A percentile compares a stretch with the other conserved stretches of the same genome.
These are phyloP conservation scores for Alternaria novae-zelandiae DNA, from an alignment of 2,329 filamentous ascomycete species.

Conservation along the genomic window DNA sequence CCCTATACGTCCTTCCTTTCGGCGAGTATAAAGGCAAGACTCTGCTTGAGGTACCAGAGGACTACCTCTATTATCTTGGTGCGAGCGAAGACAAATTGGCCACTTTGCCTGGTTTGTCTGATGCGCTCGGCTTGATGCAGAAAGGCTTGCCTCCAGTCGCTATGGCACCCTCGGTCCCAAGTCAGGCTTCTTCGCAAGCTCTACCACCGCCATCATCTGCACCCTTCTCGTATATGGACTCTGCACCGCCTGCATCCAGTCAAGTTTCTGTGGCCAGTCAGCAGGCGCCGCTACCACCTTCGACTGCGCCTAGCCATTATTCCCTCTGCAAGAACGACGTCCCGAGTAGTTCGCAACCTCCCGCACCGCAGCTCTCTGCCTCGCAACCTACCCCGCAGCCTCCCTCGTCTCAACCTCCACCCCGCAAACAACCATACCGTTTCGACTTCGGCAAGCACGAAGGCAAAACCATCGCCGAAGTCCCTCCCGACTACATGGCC, in stretches of 20 bases:
- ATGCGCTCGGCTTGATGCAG: background rate
- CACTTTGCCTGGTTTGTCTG: background rate
- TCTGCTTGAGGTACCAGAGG: background rate
- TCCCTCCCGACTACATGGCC: background rate
- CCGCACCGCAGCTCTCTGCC: background rate
- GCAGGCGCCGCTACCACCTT: background rate
- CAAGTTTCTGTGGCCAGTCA: background rate
- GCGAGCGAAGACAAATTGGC: background rate
- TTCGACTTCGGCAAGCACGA: background rate
- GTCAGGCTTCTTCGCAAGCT: fast-evolving
- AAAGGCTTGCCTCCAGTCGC: background rate
- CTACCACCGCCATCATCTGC: background rate
- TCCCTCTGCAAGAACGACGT: background rate
- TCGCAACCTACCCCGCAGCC: background rate
- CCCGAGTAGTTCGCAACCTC: background rate
- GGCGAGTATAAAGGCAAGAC: background rate
- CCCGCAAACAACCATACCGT: background rate
- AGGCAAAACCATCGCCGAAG: background rate
- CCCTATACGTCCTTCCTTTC: background rate
- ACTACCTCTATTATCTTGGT: background rate
- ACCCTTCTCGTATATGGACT: too few species aligned
- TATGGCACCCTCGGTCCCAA: fast-evolving
- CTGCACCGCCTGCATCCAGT: background rate
- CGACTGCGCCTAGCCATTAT: background rate
- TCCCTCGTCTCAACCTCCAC: background rate